Evolutionary conservation across 2,329 filamentous ascomycete genomes (phyloP).

Genomic region (Xylaria sp.): DNA sequence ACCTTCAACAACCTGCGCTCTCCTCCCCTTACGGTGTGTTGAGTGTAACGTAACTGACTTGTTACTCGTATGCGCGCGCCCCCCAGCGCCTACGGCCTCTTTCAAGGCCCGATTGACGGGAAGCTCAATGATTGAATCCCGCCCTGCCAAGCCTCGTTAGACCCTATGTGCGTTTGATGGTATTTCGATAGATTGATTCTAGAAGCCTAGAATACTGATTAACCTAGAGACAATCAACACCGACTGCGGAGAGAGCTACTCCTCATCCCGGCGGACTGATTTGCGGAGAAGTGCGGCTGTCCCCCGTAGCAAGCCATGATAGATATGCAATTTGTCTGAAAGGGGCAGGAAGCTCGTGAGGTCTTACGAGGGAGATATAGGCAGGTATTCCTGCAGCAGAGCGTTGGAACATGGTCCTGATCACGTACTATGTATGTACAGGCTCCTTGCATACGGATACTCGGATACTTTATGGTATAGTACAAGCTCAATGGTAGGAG

Average conservation of each 20-base stretch:
- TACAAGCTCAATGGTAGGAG: background rate
- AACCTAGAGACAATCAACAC: slow-evolving; percentile 10
- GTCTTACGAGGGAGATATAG: background rate
- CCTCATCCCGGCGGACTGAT: background rate
- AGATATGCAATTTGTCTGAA: too few species aligned
- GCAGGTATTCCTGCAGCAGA: slow-evolving; percentile 2
- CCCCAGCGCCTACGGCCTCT: background rate
- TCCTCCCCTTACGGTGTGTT: slow-evolving; percentile 5
- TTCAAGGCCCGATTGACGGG: slow-evolving; percentile 25
- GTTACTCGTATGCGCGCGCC: too few species aligned
- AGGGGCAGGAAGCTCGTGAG: background rate
- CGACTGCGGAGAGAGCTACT: slow-evolving; percentile 18
- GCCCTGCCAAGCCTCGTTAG: slow-evolving; percentile 28
- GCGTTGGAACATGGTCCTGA: slow-evolving; percentile 1
- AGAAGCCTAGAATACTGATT: slow-evolving; percentile 20
- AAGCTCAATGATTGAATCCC: slow-evolving; percentile 25
- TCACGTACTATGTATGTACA: background rate
- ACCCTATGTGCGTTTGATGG: slow-evolving; percentile 29
- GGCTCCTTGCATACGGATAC: background rate
- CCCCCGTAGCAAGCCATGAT: background rate
- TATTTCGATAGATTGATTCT: slow-evolving; percentile 23
- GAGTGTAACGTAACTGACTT: slow-evolving; percentile 13
- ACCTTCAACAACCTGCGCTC: background rate
- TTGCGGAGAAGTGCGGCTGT: slow-evolving; percentile 19
- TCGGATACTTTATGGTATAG: background rate